phyloP scores from a whole-genome alignment of 306 rosid genomes.

The Ormosia emarginata region DNA sequence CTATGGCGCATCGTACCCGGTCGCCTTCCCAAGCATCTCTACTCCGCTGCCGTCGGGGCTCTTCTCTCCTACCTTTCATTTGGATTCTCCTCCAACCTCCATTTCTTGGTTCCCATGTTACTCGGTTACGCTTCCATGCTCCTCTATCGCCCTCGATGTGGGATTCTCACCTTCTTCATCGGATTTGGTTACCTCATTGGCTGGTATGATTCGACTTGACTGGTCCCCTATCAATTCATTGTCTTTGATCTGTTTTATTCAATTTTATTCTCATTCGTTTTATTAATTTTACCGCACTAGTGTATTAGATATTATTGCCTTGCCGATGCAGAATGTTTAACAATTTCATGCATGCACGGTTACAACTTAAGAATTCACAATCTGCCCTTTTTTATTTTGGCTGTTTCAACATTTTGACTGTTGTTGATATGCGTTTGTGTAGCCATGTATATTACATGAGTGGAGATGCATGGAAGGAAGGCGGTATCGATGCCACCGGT shows the following conservation, averaged over 20 bases:
- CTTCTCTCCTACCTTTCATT: constrained; percentile 62
- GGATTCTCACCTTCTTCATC: constrained; percentile 52
- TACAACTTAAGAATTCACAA: no score
- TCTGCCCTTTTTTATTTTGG: no score
- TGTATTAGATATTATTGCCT: no score
- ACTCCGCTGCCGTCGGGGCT: constrained; percentile 55
- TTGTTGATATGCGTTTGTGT: constrained; percentile 16
- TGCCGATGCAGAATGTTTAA: background rate
- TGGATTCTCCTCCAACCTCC: constrained; percentile 75
- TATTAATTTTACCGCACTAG: no score
- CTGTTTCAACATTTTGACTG: constrained; percentile 15
- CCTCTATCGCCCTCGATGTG: constrained; percentile 52
- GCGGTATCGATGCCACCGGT: constrained; percentile 99
- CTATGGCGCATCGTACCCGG: constrained; percentile 52
- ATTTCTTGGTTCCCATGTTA: constrained; percentile 60
- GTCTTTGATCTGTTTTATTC: no score
- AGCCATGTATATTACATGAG: constrained; percentile 99
- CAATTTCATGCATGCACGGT: background rate
- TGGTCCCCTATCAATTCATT: no score
- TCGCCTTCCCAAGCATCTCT: constrained; percentile 48
- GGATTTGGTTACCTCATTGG: constrained; percentile 81
- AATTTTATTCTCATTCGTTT: no score
- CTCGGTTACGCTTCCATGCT: constrained; percentile 70
- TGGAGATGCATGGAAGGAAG: constrained; percentile 99
- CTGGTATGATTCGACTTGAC: constrained; percentile 22